Conservation (phyloP, 345 rosid genomes). For the Brassica incana region DNA sequence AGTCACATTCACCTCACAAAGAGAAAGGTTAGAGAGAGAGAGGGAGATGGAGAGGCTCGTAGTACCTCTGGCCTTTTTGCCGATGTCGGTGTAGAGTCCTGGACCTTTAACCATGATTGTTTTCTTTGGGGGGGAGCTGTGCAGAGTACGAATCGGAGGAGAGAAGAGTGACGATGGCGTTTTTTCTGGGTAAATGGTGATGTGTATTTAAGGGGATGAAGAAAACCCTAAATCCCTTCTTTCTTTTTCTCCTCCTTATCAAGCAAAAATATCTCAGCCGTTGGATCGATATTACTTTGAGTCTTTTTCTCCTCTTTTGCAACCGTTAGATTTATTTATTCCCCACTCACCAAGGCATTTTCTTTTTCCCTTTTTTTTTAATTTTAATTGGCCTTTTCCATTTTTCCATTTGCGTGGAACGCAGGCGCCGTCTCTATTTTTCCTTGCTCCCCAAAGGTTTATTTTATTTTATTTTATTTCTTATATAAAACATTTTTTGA, state of each 20-base stretch:
- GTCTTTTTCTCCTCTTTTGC: constrained; percentile 10
- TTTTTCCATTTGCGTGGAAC: constrained; percentile 12
- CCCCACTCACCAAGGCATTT: constrained; percentile 20
- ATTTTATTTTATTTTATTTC: background rate
- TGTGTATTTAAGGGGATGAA: constrained; percentile 1
- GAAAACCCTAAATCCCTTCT: constrained; percentile 32
- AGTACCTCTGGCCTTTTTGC: constrained; percentile 85
- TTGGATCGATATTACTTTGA: background rate
- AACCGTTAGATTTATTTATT: constrained; percentile 33
- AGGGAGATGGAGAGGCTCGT: background rate
- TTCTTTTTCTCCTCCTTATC: constrained; percentile 21
- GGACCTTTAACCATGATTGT: constrained; percentile 80
- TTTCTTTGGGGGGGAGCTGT: background rate
- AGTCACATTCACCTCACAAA: background rate
- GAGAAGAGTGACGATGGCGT: background rate
- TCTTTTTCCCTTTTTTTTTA: background rate
- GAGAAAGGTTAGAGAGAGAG: background rate
- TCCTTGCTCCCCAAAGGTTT: background rate
- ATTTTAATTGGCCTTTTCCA: background rate
- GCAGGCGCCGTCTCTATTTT: background rate
- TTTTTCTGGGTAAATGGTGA: background rate
- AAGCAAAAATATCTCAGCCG: constrained; percentile 27
- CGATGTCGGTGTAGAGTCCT: constrained; percentile 91
- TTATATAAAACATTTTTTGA: background rate
- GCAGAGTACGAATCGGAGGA: background rate